A percentile compares a stretch with the other conserved stretches of the same genome.
Conservation (phyloP, 139 green algal genomes). For the Marvania coccoides region DNA sequence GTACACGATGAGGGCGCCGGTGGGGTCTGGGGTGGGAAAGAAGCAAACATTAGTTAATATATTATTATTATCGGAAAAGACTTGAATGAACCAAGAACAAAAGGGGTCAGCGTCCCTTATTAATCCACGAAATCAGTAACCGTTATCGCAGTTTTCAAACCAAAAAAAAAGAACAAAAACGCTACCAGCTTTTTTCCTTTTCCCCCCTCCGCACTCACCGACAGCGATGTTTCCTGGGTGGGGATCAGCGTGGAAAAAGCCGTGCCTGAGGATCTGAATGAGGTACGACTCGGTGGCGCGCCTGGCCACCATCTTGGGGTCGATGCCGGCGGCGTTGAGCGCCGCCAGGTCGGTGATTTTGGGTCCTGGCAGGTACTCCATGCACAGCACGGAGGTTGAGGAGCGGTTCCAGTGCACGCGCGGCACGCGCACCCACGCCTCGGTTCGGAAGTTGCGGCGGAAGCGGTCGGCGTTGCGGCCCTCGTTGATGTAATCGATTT, state of each 20-base stretch:
- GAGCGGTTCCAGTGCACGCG: constrained; percentile 80
- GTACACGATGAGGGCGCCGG: constrained; percentile 32
- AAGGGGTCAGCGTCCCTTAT: too few relatives aligned
- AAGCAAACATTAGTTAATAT: too few relatives aligned
- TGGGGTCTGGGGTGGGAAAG: too few relatives aligned
- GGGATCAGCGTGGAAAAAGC: constrained; percentile 47
- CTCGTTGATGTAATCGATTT: constrained; percentile 60
- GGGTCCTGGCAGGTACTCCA: constrained; percentile 89
- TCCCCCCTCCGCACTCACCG: too few relatives aligned
- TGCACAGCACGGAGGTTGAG: constrained; percentile 66
- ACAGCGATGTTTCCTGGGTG: constrained; percentile 37
- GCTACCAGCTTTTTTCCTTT: too few relatives aligned
- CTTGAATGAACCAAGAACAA: too few relatives aligned
- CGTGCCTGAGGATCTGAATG: constrained; percentile 43
- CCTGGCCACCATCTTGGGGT: constrained; percentile 25
- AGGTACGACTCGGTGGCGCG: constrained; percentile 46
- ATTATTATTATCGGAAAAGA: too few relatives aligned
- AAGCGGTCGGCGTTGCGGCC: constrained; percentile 45
- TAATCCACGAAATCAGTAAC: background rate
- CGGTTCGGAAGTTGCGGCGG: constrained; percentile 62
- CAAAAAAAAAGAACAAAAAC: too few relatives aligned
- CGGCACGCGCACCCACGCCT: constrained; percentile 54
- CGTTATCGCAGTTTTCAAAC: too few relatives aligned
- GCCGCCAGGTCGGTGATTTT: constrained; percentile 69
- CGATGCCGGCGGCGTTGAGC: constrained; percentile 39